Evolutionary conservation across 441 rosid species (phyloP), one percentile per base, ranked within the genome.

Genomic region (Brassica hybrid): DNA sequence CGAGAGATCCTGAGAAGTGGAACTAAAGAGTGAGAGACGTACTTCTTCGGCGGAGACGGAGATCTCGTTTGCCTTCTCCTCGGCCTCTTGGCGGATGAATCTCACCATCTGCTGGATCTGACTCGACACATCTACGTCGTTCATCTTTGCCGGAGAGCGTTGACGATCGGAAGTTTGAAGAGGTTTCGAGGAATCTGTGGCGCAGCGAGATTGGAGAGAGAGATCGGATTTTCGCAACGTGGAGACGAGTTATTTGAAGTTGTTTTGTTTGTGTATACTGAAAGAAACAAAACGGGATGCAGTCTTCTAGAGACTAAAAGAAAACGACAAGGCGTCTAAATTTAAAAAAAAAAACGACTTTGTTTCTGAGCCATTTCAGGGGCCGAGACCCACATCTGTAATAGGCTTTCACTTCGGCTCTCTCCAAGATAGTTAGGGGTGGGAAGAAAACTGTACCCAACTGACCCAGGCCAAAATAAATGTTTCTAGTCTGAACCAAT

Each of bases 41-140:
- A 92, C 97, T 86, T 94, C 98, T 85, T 92, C 94, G 14, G 96
- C 96, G 14, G 96, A 91, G 71, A 94, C 91, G 6, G 85, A 85
- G 88, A 94, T 93, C 94, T 93, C 99, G 83, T 89, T 91, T 70
- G 94, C 94, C 74, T 93, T 93, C 87, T 94, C 97, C 77, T 94
- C 98, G 4, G 94, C 98, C 79, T 93, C 99, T 83, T 91, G 99
- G 79, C 91, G 94, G 83, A 93, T 93, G 80, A 94, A 94, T 73
- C 93, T 85, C 87, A 93, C 94, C 98, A 94, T 93, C 94, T 94
- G 97, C 89, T 91, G 90, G 89, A 94, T 94, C 97, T 94, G 98
- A 88, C 85, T 89, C 19, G 98, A 90, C 6, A 94, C 97, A 89
- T 94, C 97, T 17, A 85, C 84, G 83, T 94, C 96, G 77, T 94